Conservation (phyloP, 116 monocot genomes). For the Dioscorea cayenensis region DNA sequence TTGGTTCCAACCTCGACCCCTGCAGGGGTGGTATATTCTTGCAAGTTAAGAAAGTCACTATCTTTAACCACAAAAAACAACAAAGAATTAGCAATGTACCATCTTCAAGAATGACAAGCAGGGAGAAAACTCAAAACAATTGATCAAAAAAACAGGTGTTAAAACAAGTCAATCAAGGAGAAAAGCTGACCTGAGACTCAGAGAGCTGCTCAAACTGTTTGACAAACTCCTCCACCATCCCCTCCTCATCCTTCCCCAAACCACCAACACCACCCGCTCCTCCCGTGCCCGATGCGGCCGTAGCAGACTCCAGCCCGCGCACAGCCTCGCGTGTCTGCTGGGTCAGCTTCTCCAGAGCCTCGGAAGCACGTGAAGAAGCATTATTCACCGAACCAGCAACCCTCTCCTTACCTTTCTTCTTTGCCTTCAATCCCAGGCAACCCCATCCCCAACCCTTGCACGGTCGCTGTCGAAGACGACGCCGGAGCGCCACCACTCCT, state of each 20-base stretch:
- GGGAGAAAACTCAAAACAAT: not conserved
- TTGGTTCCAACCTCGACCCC: too few relatives aligned
- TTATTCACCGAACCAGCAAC: not conserved
- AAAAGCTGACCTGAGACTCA: conserved; percentile 56
- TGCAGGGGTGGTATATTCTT: too few relatives aligned
- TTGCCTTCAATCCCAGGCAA: conserved; percentile 36
- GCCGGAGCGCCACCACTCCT: conserved; percentile 4
- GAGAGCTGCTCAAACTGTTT: conserved; percentile 86
- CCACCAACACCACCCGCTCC: conserved; percentile 11
- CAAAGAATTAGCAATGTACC: too few relatives aligned
- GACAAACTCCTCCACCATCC: conserved; percentile 77
- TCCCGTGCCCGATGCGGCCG: conserved; percentile 7
- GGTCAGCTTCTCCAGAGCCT: conserved; percentile 79
- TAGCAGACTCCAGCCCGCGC: conserved; percentile 51
- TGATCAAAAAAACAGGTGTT: too few relatives aligned
- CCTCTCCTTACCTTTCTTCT: conserved; percentile 33
- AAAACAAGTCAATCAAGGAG: not conserved
- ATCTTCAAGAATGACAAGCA: too few relatives aligned
- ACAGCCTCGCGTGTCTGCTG: conserved; percentile 81
- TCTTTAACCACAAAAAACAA: too few relatives aligned
- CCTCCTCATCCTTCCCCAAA: conserved; percentile 31
- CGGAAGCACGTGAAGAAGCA: conserved; percentile 40
- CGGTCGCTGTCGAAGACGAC: not conserved
- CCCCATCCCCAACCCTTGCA: conserved; percentile 62
- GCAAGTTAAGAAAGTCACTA: too few relatives aligned